A percentile compares a stretch with the other conserved stretches of the same genome.
These are phyloP conservation scores for Hypoxylon trugodes DNA, from an alignment of 495 filamentous ascomycete species.

Conservation along the genomic window DNA sequence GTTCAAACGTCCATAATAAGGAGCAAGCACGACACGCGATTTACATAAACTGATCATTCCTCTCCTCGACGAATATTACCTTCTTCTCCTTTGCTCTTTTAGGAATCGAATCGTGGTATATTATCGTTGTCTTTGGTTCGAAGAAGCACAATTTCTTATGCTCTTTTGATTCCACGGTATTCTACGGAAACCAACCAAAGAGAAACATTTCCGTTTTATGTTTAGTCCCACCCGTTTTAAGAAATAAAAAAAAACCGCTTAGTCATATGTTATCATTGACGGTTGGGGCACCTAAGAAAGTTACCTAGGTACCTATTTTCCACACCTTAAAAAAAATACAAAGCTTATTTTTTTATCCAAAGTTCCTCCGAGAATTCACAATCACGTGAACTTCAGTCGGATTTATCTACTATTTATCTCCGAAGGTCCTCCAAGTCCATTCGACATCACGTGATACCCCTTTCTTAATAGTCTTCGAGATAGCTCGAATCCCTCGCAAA, in stretches of 20 bases:
- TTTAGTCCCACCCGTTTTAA: constrained; percentile 7
- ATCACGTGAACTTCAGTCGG: neutral
- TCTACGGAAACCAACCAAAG: neutral
- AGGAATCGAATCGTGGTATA: constrained; percentile 21
- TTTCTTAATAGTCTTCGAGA: neutral
- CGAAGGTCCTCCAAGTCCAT: too few relatives aligned
- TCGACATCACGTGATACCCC: neutral
- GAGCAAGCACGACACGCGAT: constrained; percentile 53
- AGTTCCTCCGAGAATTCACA: neutral
- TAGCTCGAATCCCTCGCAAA: constrained; percentile 13
- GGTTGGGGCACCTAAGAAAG: too few relatives aligned
- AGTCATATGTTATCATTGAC: constrained; percentile 30
- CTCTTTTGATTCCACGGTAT: too few relatives aligned
- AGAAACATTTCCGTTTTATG: constrained; percentile 20
- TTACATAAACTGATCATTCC: constrained; percentile 51
- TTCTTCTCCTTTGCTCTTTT: constrained; percentile 32
- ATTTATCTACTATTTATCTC: neutral
- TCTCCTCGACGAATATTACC: constrained; percentile 36
- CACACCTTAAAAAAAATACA: constrained; percentile 6
- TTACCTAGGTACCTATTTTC: constrained; percentile 8
- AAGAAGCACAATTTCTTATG: constrained; percentile 6
- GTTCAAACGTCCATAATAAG: constrained; percentile 55
- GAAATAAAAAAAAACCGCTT: neutral
- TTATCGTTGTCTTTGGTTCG: constrained; percentile 6
- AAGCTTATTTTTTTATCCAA: neutral